Percentiles rank a stretch among this genome's conserved stretches.
Conservation (phyloP, 2,329 filamentous ascomycete genomes). For the Diaporthe vaccinii region DNA sequence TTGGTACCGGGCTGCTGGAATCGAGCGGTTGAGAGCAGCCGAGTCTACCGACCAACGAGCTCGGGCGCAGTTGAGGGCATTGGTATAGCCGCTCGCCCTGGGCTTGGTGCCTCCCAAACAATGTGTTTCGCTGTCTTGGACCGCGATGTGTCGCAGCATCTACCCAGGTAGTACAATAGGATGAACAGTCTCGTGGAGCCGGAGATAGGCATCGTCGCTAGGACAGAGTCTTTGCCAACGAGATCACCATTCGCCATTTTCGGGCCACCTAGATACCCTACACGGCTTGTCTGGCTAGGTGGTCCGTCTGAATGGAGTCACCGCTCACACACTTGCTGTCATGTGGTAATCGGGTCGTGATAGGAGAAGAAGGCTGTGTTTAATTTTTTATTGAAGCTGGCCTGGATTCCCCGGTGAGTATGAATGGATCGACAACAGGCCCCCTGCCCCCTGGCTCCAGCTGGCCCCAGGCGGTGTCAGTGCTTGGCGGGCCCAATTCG, state of each 20-base stretch:
- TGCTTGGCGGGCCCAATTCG: constrained; percentile 5
- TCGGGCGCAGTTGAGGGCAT: not conserved
- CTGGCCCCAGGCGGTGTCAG: constrained; percentile 19
- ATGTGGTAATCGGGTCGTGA: not conserved
- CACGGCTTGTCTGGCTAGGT: not conserved
- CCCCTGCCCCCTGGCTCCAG: not conserved
- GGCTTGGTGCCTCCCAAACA: not conserved
- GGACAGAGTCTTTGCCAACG: not conserved
- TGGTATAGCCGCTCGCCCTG: not conserved
- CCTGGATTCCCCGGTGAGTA: not conserved
- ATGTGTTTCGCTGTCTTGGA: not conserved
- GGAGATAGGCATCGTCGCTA: no score
- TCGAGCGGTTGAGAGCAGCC: not conserved
- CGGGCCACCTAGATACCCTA: no score
- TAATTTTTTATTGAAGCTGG: not conserved
- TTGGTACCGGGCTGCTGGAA: not conserved
- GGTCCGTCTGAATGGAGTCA: not conserved
- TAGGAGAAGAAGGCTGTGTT: not conserved
- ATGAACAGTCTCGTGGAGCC: not conserved
- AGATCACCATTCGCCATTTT: not conserved
- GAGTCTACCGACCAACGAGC: not conserved
- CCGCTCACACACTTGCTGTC: not conserved
- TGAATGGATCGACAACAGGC: not conserved
- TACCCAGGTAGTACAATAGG: not conserved
- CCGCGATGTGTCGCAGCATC: not conserved